Evolutionary conservation across 2,329 filamentous ascomycete species (phyloP).

Genomic region (Cytospora leucostoma): DNA sequence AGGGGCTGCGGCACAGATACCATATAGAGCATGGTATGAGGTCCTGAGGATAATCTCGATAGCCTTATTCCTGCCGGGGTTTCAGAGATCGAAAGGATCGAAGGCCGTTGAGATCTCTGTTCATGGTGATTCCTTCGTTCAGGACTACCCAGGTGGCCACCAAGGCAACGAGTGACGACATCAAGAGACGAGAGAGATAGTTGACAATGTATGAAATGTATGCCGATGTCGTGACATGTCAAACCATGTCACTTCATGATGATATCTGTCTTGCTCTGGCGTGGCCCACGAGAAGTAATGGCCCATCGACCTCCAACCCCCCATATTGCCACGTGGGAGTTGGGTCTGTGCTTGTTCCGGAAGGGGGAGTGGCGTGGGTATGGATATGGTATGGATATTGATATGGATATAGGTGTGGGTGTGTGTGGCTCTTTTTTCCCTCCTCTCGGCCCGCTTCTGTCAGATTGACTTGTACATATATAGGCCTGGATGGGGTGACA

Average conservation of each 20-base stretch:
- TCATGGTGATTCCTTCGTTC: neutral
- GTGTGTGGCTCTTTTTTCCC: neutral
- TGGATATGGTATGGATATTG: neutral
- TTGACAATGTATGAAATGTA: too few species aligned
- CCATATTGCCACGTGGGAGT: neutral
- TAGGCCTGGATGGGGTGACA: too few species aligned
- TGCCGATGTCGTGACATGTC: too few species aligned
- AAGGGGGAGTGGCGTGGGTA: neutral
- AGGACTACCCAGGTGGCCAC: too few species aligned
- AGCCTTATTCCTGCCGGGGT: neutral
- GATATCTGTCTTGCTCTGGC: neutral
- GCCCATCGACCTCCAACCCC: neutral
- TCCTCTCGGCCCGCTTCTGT: neutral
- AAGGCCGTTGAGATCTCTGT: neutral
- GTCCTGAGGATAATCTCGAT: neutral
- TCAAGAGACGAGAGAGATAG: neutral
- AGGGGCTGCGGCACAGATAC: neutral
- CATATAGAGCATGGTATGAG: neutral
- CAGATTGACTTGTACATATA: neutral
- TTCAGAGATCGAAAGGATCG: neutral
- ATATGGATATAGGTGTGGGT: neutral
- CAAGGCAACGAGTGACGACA: neutral
- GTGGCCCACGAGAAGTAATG: neutral
- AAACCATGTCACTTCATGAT: too few species aligned
- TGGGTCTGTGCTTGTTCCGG: neutral